These are phyloP conservation scores for Mortierella claussenii DNA, from an alignment of 192 early-diverging fungal species.

Conservation along the genomic window DNA sequence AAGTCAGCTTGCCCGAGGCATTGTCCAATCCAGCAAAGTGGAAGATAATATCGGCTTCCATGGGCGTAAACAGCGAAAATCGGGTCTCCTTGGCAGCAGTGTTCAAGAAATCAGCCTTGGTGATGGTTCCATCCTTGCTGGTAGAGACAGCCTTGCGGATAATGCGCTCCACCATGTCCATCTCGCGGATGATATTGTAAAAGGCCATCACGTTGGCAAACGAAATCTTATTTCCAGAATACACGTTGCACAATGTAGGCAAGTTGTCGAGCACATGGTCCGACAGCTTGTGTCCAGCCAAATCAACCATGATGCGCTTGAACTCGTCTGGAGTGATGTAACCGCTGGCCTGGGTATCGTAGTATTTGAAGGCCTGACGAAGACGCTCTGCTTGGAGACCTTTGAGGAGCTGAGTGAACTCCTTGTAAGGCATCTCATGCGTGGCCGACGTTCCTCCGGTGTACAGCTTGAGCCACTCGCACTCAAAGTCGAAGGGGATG, in stretches of 20 bases:
- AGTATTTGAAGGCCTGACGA: constrained; percentile 76
- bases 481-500: constrained; percentile 75
- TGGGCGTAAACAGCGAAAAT: constrained; percentile 73
- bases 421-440: constrained; percentile 73
- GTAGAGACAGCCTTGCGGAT: constrained; percentile 61
- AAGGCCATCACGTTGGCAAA: constrained; percentile 74
- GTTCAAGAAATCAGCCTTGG: constrained; percentile 71
- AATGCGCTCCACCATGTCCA: constrained; percentile 76
- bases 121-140: constrained; percentile 63
- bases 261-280: constrained; percentile 71
- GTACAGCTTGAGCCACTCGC: constrained; percentile 79
- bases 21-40: constrained; percentile 69
- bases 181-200: constrained; percentile 68
- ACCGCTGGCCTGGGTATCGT: constrained; percentile 72
- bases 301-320: constrained; percentile 68
- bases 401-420: constrained; percentile 77
- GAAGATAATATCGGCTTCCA: constrained; percentile 80
- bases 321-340: constrained; percentile 69
- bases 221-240: constrained; percentile 67
- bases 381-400: constrained; percentile 76
- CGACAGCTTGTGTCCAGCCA: constrained; percentile 73
- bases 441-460: constrained; percentile 63
- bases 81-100: constrained; percentile 64
- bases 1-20: constrained; percentile 55
- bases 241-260: constrained; percentile 68